Conservation (phyloP, 805 yeast genomes). For the Ogataea siamensis region DNA sequence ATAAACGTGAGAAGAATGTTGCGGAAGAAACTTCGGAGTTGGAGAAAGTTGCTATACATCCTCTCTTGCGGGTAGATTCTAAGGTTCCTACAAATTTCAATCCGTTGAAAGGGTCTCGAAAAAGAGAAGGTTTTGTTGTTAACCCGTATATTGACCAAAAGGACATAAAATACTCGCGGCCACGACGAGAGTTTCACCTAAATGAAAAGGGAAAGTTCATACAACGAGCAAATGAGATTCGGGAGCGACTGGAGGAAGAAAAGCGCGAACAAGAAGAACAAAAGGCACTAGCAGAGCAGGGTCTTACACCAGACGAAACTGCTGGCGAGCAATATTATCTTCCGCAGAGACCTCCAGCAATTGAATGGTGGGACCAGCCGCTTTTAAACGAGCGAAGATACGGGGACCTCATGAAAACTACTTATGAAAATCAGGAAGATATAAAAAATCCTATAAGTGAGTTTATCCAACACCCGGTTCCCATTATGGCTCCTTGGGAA, state of each 20-base stretch:
- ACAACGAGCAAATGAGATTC: constrained; percentile 48
- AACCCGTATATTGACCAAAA: constrained; percentile 35
- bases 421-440: constrained; percentile 37
- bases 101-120: constrained; percentile 24
- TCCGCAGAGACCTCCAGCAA: constrained; percentile 51
- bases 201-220: constrained; percentile 65
- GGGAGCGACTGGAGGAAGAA: constrained; percentile 40
- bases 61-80: constrained; percentile 22
- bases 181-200: constrained; percentile 45
- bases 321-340: constrained; percentile 57
- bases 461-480: constrained; percentile 83
- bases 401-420: constrained; percentile 34
- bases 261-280: constrained; percentile 34
- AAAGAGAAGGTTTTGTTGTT: constrained; percentile 29
- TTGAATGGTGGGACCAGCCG: constrained; percentile 90
- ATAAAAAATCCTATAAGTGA: constrained; percentile 53
- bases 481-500: constrained; percentile 60
- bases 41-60: constrained; percentile 31
- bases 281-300: constrained; percentile 35
- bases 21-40: constrained; percentile 12
- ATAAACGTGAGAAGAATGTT: constrained; percentile 5
- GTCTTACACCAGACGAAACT: constrained; percentile 48
- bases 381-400: constrained; percentile 42
- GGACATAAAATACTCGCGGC: constrained; percentile 25
- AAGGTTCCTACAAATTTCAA: constrained; percentile 20